phyloP scores from a whole-genome alignment of 805 yeast genomes.

The Wickerhamomyces chaumierensis region DNA sequence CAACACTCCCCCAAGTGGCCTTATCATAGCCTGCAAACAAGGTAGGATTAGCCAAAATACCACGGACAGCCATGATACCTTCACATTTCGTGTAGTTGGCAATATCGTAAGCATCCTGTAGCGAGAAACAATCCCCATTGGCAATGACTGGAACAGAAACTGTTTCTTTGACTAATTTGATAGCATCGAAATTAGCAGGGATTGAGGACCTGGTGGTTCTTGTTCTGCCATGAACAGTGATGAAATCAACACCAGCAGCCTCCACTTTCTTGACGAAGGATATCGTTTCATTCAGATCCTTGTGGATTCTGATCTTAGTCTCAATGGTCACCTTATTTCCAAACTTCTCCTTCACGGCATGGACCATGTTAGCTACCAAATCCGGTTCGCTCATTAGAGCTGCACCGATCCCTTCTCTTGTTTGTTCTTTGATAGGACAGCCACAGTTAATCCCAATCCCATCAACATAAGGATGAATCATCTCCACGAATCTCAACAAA shows the following conservation, averaged over 20 bases:
- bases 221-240: constrained; percentile 91
- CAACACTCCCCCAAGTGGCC: constrained; percentile 90
- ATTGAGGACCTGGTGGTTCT: constrained; percentile 73
- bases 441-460: constrained; percentile 96
- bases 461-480: constrained; percentile 86
- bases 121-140: constrained; percentile 84
- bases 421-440: constrained; percentile 92
- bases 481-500: constrained; percentile 67
- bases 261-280: constrained; percentile 65
- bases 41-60: constrained; percentile 78
- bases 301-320: constrained; percentile 85
- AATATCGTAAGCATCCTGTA: constrained; percentile 54
- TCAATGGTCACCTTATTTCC: constrained; percentile 70
- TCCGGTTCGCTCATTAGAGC: constrained; percentile 83
- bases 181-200: constrained; percentile 79
- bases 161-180: constrained; percentile 41
- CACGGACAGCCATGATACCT: constrained; percentile 95
- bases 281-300: constrained; percentile 60
- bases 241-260: constrained; percentile 82
- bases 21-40: constrained; percentile 60
- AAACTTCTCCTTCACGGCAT: constrained; percentile 65
- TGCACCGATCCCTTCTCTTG: constrained; percentile 93
- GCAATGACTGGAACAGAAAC: constrained; percentile 78
- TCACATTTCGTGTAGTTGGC: constrained; percentile 62
- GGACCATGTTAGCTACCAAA: constrained; percentile 72